Evolutionary conservation across 2,329 filamentous ascomycete genomes (phyloP).

Genomic region (Cladosporium velox): DNA sequence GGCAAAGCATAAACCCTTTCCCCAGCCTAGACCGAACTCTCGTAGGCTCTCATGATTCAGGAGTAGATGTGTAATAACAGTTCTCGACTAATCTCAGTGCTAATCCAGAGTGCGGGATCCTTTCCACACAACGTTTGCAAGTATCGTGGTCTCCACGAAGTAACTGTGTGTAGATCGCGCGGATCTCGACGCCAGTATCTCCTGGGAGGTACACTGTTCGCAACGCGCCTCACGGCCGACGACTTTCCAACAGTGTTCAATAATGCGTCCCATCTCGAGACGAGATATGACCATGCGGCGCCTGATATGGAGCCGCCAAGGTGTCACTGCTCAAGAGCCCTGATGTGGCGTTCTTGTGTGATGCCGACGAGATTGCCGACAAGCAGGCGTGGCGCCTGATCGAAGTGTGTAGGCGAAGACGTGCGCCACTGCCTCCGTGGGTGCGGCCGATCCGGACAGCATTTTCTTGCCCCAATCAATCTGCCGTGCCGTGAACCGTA

Average conservation of each 20-base stretch:
- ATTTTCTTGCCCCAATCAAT: background rate
- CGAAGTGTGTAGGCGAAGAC: background rate
- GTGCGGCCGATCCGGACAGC: background rate
- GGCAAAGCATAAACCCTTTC: background rate
- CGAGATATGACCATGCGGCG: background rate
- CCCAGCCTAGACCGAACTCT: background rate
- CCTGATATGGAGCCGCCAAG: background rate
- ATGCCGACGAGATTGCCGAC: constrained; percentile 2
- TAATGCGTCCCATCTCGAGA: background rate
- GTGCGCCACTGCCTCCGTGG: background rate
- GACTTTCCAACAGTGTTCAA: background rate
- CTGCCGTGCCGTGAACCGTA: constrained; percentile 1
- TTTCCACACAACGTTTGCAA: background rate
- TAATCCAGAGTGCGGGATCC: background rate
- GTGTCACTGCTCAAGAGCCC: background rate
- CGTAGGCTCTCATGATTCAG: background rate
- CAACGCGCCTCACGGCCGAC: background rate
- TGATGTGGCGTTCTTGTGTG: background rate
- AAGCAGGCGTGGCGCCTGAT: background rate
- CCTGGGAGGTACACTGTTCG: background rate
- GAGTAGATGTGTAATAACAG: background rate
- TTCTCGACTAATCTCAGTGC: background rate
- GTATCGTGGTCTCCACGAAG: background rate
- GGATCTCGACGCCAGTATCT: background rate
- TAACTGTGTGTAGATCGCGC: background rate